Base-by-base conservation (phyloP, 2,329 filamentous ascomycete species). In the Trichoderma polysporum region DNA sequence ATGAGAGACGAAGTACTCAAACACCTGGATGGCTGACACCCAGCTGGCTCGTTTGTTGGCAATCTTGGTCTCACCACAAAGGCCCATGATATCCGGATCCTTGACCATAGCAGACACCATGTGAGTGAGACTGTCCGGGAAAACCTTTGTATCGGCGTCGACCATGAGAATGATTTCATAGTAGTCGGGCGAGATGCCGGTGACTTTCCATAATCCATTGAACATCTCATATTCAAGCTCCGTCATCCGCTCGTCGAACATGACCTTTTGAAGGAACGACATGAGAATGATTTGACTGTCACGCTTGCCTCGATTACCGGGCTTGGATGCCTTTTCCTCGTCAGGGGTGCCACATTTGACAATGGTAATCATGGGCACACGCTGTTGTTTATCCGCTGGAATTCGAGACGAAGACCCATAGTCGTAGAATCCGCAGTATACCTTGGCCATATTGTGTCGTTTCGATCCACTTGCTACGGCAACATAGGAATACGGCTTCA, bases 241-340 rank as follows among this genome's bases (percentile, higher is more conserved):
- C 19, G 96, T 99, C 95, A 99, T 99, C 69, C 95, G 91, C 81
- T 99, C 96, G 77, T 99, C 95, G 74, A 99, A 99, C 95, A 99
- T 99, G 76, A 99, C 95, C 83, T 99, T 99, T 77, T 99, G 95
- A 72, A 99, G 83, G 85, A 99, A 99, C 5, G 94, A 97, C 95
- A 99, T 99, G 71, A 99, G 86, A 73, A 99, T 95, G 75, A 99
- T 97, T 79, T 99, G 95, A 83, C 93, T 97, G 85, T 99, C 95
- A 77, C 95, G 92, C 85, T 99, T 99, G 80, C 95, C 96, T 80
- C 95, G 89, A 81, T 99, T 99, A 73, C 95, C 95, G 13, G 96
- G 93, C 81, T 99, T 99, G 66, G 91, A 85, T 73, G 91, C 90
- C 47, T 80, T 84, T 35, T 88, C 86, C 81, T 99, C 95, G 65